Evolutionary conservation across 768 basidiomycete genomes (phyloP), one percentile per base, ranked within the genome.

Genomic region (Rubroboletus pulcherrimus): DNA sequence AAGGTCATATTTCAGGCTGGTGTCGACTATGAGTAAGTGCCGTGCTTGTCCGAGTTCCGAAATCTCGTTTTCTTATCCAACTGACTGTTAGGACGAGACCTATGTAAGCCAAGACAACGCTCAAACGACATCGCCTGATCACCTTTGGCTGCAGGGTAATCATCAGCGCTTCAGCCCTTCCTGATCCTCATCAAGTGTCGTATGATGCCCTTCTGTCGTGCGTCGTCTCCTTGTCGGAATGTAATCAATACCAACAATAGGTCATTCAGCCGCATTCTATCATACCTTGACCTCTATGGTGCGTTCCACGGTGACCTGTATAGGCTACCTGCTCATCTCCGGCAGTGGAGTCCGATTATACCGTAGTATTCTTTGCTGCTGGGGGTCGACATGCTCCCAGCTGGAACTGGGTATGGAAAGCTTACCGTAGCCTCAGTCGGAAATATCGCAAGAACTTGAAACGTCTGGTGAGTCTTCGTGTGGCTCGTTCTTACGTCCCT

Each of bases 351-450:
- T 86, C 89, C 30, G 92, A 94, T 72, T 94, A 94, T 63, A 87
- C 89, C 3, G 85, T 93, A 21, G 82, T 93, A 5, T 92, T 93
- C 71, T 89, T 94, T 59, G 89, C 91, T 29, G 87, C 91, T 2
- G 92, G 90, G 26, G 82, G 82, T 7, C 77, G 75, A 57, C 77
- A 92, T 71, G 80, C 83, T 3, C 92, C 92, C 6, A 80, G 81
- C 26, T 93, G 90, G 90, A 89, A 85, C 60, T 94, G 92, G 92
- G 81, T 94, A 10, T 93, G 91, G 91, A 92, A 89, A 65, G 89
- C 90, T 0, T 93, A 93, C 69, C 79, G 90, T 24, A 87, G 86
- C 64, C 74, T 89, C 43, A 90, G 79, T 66, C 77, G 88, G 51
- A 92, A 91, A 69, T 94, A 92, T 66, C 81, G 92, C 51, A 94